Conservation (phyloP, 2,329 filamentous ascomycete genomes). For the Aspergillus ochraceoroseus region DNA sequence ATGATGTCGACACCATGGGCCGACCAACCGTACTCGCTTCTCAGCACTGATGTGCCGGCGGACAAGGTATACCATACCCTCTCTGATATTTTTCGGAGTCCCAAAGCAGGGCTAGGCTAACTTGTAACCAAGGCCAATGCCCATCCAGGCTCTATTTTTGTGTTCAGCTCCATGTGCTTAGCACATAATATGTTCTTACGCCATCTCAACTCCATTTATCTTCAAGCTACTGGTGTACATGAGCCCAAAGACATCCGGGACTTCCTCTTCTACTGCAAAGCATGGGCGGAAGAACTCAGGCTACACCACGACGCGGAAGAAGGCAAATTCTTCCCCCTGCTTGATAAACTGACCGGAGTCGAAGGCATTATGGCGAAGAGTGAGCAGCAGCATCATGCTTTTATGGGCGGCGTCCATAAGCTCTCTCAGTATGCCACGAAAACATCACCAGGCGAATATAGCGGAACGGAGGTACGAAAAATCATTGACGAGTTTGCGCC, state of each 20-base stretch:
- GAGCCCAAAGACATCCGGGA: not conserved
- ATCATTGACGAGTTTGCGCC: not conserved
- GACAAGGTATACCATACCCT: too few species aligned
- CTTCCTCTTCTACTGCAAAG: slow-evolving; percentile 3
- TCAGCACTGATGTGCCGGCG: not conserved
- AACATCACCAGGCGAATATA: not conserved
- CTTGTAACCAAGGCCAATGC: not conserved
- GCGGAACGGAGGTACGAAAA: not conserved
- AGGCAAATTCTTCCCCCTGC: not conserved
- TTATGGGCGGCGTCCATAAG: not conserved
- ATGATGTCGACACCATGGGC: slow-evolving; percentile 1
- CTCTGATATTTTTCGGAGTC: too few species aligned
- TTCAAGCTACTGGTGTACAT: not conserved
- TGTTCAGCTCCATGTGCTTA: not conserved
- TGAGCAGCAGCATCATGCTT: not conserved
- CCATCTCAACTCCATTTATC: slow-evolving; percentile 2
- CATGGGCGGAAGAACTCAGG: not conserved
- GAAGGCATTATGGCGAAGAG: not conserved
- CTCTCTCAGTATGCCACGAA: not conserved
- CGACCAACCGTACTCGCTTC: not conserved
- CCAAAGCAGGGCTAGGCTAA: too few species aligned
- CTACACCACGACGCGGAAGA: not conserved
- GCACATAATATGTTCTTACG: slow-evolving; percentile 1
- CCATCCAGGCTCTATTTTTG: not conserved
- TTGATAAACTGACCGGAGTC: not conserved